Conservation (phyloP, 148 eudicot genomes). For the Salicornia ramosissima region DNA sequence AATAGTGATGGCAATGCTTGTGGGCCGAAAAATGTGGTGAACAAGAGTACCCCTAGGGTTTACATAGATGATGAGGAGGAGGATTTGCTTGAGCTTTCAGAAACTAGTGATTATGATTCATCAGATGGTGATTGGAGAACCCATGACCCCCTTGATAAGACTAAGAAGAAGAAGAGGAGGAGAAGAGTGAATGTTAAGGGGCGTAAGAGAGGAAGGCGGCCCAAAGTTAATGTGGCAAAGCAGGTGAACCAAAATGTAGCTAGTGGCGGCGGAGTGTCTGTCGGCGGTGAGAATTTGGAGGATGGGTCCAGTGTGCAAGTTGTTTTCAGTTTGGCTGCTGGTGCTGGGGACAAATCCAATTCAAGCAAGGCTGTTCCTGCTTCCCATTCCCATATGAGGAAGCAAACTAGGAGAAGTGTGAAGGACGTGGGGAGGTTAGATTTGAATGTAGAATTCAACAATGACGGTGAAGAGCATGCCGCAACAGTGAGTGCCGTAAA, state of each 20-base stretch:
- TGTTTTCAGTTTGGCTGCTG: constrained; percentile 23
- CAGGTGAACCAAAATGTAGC: constrained; percentile 12
- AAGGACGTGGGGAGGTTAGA: constrained; percentile 51
- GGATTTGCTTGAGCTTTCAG: constrained; percentile 37
- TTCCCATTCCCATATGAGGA: constrained; percentile 30
- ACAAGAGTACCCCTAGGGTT: constrained; percentile 35
- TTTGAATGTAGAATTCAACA: constrained; percentile 58
- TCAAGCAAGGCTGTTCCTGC: constrained; percentile 28
- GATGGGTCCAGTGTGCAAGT: constrained; percentile 21
- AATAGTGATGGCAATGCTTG: constrained; percentile 12
- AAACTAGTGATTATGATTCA: constrained; percentile 52
- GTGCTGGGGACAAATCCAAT: constrained; percentile 22
- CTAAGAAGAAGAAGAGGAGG: constrained; percentile 37
- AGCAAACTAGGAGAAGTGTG: constrained; percentile 42
- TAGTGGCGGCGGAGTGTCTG: constrained; percentile 16
- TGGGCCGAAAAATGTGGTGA: constrained; percentile 21
- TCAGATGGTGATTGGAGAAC: constrained; percentile 57
- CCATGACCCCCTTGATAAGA: constrained; percentile 17
- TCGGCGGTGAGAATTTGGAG: constrained; percentile 20
- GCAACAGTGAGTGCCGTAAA: constrained; percentile 32
- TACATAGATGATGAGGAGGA: constrained; percentile 53
- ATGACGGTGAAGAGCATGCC: constrained; percentile 58
- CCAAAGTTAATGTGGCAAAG: constrained; percentile 10
- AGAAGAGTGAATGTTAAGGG: constrained; percentile 8
- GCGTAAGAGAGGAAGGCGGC: constrained; percentile 24